A percentile compares a stretch with the other conserved stretches of the same genome.
Conservation (phyloP, 768 basidiomycete species). For the Russula olivacea region DNA sequence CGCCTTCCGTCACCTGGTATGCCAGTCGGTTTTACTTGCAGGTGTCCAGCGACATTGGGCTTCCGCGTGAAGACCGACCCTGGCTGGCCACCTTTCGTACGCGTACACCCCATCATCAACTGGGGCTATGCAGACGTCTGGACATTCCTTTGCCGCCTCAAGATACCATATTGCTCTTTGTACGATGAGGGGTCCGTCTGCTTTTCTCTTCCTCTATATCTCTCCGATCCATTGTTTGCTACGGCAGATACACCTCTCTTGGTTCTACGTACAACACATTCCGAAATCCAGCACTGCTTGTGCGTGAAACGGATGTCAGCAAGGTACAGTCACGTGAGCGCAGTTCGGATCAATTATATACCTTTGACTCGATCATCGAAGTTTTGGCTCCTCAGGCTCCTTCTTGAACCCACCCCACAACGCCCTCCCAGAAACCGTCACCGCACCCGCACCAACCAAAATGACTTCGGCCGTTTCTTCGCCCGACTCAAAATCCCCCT, state of each 20-base stretch:
- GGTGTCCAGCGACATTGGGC: slow-evolving; percentile 53
- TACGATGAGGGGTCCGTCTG: slow-evolving; percentile 79
- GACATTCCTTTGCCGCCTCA: slow-evolving; percentile 68
- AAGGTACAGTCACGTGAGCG: slow-evolving; percentile 23
- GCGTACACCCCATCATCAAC: slow-evolving; percentile 93
- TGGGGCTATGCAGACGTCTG: slow-evolving; percentile 92
- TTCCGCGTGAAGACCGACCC: slow-evolving; percentile 77
- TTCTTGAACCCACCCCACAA: neutral
- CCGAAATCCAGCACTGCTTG: slow-evolving; percentile 76
- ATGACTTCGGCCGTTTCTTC: slow-evolving; percentile 1
- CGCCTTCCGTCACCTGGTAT: slow-evolving; percentile 29
- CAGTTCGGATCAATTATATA: neutral
- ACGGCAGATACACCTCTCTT: slow-evolving; percentile 85
- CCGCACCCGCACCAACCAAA: neutral
- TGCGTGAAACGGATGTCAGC: slow-evolving; percentile 25
- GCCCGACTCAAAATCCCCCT: neutral
- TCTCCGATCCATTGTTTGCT: neutral
- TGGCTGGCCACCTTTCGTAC: slow-evolving; percentile 84
- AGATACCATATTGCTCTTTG: slow-evolving; percentile 80
- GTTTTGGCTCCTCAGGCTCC: neutral
- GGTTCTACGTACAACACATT: slow-evolving; percentile 94
- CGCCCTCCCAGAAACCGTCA: neutral
- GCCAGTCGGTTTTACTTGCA: neutral
- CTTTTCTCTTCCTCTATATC: neutral
- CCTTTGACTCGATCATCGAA: slow-evolving; percentile 3